Evolutionary conservation across 148 eudicot species (phyloP).

Genomic region (Drosera capensis): DNA sequence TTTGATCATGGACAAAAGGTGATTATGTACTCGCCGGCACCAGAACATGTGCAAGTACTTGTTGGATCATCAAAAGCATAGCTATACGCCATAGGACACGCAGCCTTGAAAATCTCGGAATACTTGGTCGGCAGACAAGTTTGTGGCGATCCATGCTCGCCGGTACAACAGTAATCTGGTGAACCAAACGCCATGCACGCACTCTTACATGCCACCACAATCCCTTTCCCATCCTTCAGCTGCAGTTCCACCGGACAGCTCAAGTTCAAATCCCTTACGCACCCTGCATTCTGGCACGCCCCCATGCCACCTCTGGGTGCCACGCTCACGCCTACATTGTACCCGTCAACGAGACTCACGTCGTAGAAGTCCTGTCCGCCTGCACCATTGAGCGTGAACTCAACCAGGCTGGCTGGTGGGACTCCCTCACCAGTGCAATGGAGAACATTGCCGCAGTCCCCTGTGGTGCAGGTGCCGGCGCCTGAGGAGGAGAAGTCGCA

Average conservation of each 20-base stretch:
- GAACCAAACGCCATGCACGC: conserved; percentile 51
- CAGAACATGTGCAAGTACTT: conserved; percentile 72
- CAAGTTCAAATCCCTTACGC: conserved; percentile 37
- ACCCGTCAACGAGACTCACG: conserved; percentile 81
- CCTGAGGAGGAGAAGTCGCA: conserved; percentile 49
- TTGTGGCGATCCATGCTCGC: conserved; percentile 31
- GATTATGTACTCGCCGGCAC: conserved; percentile 55
- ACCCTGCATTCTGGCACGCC: conserved; percentile 54
- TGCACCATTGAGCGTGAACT: conserved; percentile 45
- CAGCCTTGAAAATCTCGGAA: conserved; percentile 57
- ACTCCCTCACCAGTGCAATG: conserved; percentile 26
- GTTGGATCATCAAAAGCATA: conserved; percentile 81
- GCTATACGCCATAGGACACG: conserved; percentile 73
- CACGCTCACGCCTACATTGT: conserved; percentile 54
- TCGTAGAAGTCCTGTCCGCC: conserved; percentile 64
- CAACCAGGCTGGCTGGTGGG: conserved; percentile 56
- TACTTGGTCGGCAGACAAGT: conserved; percentile 50
- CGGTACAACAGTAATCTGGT: conserved; percentile 65
- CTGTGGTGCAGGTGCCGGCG: conserved; percentile 33
- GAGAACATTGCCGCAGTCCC: conserved; percentile 29
- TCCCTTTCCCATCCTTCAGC: conserved; percentile 17
- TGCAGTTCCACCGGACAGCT: conserved; percentile 47
- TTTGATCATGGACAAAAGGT: conserved; percentile 78
- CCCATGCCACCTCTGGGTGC: conserved; percentile 30
- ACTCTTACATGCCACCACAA: conserved; percentile 49